Conservation (phyloP, 2,329 filamentous ascomycete species). For the Meredithiella fracta region DNA sequence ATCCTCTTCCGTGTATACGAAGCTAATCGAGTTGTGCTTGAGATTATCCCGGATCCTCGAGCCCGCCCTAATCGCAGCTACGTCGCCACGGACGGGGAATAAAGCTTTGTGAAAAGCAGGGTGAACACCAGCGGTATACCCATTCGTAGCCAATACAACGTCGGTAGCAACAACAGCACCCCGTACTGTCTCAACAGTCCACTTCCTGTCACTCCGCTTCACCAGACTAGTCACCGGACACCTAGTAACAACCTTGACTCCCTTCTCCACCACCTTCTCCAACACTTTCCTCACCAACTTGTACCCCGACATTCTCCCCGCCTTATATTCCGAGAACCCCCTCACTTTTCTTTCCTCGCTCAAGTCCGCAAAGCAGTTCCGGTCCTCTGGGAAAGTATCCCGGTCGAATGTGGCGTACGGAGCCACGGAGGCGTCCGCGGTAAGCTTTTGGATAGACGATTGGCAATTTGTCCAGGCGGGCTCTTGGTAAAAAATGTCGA, state of each 20-base stretch:
- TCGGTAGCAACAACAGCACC: slow-evolving; percentile 16
- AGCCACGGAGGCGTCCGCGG: neutral
- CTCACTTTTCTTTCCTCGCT: slow-evolving; percentile 2
- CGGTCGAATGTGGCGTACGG: neutral
- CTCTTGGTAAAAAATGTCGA: slow-evolving; percentile 10
- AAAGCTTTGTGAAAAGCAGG: slow-evolving; percentile 15
- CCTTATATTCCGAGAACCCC: slow-evolving; percentile 10
- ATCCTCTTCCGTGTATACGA: slow-evolving; percentile 37
- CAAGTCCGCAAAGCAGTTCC: slow-evolving; percentile 2
- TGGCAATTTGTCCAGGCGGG: slow-evolving; percentile 8
- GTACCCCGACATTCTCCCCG: slow-evolving; percentile 12
- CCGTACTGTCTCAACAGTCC: slow-evolving; percentile 16
- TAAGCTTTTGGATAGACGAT: slow-evolving; percentile 5
- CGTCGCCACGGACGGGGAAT: slow-evolving; percentile 16
- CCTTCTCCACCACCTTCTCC: slow-evolving; percentile 8
- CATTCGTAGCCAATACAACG: slow-evolving; percentile 20
- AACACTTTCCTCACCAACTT: slow-evolving; percentile 10
- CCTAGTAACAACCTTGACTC: slow-evolving; percentile 7
- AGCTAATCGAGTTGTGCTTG: slow-evolving; percentile 32
- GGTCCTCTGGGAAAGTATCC: neutral
- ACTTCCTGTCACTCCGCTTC: neutral
- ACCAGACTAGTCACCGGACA: slow-evolving; percentile 9
- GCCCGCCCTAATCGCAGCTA: slow-evolving; percentile 7
- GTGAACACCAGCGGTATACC: slow-evolving; percentile 17
- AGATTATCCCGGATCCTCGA: slow-evolving; percentile 17